A percentile compares a stretch with the other conserved stretches of the same genome.
These are phyloP conservation scores for Rutidosis leptorrhynchoides DNA, from an alignment of 129 eudicot genomes.

Conservation along the genomic window DNA sequence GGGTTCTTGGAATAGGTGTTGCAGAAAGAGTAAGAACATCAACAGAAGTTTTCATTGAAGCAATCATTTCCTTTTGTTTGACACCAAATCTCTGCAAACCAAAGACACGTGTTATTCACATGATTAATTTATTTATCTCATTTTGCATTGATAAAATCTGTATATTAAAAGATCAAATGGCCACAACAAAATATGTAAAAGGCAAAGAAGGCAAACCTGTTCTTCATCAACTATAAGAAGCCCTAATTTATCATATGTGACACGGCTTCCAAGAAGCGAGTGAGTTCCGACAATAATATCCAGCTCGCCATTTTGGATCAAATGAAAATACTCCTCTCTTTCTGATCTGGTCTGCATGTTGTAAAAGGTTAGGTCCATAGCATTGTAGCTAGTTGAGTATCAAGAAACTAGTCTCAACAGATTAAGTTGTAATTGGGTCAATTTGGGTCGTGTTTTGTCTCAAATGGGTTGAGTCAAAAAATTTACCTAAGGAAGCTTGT, in stretches of 20 bases:
- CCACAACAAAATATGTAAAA: neutral
- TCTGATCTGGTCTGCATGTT: slow-evolving; percentile 64
- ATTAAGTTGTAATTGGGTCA: neutral
- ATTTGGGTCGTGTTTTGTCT: slow-evolving; percentile 16
- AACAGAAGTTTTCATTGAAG: slow-evolving; percentile 86
- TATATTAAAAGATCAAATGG: slow-evolving; percentile 14
- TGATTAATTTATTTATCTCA: slow-evolving; percentile 7
- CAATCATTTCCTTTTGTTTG: slow-evolving; percentile 96
- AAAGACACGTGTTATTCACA: slow-evolving; percentile 14
- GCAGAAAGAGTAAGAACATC: slow-evolving; percentile 99
- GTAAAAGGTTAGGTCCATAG: slow-evolving; percentile 40
- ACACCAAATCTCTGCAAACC: slow-evolving; percentile 91
- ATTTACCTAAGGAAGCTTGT: neutral
- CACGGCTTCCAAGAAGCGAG: slow-evolving; percentile 84
- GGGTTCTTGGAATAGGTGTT: slow-evolving; percentile 98
- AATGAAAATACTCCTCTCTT: slow-evolving; percentile 67
- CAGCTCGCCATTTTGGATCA: slow-evolving; percentile 76
- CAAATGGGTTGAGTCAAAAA: slow-evolving; percentile 2
- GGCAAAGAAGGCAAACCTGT: slow-evolving; percentile 58
- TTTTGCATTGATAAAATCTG: slow-evolving; percentile 2
- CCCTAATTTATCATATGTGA: slow-evolving; percentile 73
- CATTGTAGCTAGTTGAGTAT: slow-evolving; percentile 20
- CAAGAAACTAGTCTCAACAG: neutral
- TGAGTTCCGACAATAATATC: slow-evolving; percentile 93
- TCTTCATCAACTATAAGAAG: slow-evolving; percentile 96